Evolutionary conservation across 352 stramenopile species (phyloP).

Genomic region (Phytophthora pluvialis): DNA sequence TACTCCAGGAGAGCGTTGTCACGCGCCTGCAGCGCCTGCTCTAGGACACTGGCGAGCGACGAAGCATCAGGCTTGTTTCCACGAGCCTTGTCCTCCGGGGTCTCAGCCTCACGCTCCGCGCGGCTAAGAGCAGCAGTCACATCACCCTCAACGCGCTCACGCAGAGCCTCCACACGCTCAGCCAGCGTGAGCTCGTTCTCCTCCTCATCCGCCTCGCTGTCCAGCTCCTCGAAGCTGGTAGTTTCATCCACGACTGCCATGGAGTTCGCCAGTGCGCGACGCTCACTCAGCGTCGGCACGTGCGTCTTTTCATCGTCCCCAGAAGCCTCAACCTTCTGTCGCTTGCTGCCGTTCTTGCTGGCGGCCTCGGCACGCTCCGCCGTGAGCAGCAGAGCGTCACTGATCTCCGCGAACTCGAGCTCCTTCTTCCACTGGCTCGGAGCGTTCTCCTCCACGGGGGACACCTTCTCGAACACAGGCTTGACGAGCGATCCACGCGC

Average conservation of each 20-base stretch:
- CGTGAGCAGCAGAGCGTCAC: constrained; percentile 69
- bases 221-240: constrained; percentile 62
- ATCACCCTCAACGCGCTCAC: constrained; percentile 77
- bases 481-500: constrained; percentile 78
- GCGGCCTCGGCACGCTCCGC: constrained; percentile 42
- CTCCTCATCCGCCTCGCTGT: constrained; percentile 52
- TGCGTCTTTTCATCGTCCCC: constrained; percentile 63
- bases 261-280: constrained; percentile 59
- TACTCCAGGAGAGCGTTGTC: constrained; percentile 90
- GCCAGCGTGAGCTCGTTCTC: constrained; percentile 73
- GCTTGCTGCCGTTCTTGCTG: constrained; percentile 57
- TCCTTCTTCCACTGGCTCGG: constrained; percentile 59
- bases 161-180: constrained; percentile 78
- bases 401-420: constrained; percentile 64
- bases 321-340: constrained; percentile 56
- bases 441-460: constrained; percentile 61
- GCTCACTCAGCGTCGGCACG: constrained; percentile 76
- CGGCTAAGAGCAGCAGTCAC: constrained; percentile 66
- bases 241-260: constrained; percentile 72
- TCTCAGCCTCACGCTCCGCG: constrained; percentile 49
- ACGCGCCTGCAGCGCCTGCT: constrained; percentile 86
- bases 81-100: constrained; percentile 34
- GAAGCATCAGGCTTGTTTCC: constrained; percentile 78
- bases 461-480: constrained; percentile 78
- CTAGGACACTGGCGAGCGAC: constrained; percentile 80